Percentiles rank a stretch among this genome's conserved stretches.
Conservation (phyloP, 257 asterid species). For the Solanum ahanhuiri region DNA sequence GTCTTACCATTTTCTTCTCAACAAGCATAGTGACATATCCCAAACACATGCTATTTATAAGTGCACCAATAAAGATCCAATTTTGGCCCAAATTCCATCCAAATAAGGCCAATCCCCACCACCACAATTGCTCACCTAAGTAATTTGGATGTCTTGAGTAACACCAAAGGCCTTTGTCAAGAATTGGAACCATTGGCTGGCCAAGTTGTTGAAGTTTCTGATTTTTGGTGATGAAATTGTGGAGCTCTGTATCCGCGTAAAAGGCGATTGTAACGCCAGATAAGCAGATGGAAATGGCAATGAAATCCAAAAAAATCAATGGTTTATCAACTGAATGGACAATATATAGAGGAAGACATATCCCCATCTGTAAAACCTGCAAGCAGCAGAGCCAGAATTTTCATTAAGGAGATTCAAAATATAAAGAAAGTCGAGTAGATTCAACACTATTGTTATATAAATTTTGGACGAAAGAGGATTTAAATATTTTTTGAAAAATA, state of each 20-base stretch:
- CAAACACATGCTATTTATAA: conserved; percentile 59
- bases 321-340: conserved; percentile 41
- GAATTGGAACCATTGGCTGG: conserved; percentile 41
- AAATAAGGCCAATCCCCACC: conserved; percentile 83
- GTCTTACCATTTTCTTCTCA: conserved; percentile 65
- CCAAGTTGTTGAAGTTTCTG: conserved; percentile 30
- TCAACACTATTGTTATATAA: not conserved
- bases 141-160: conserved; percentile 90
- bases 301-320: conserved; percentile 40
- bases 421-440: not conserved
- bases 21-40: conserved; percentile 82
- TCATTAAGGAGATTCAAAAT: not conserved
- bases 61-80: conserved; percentile 58
- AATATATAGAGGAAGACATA: conserved; percentile 62
- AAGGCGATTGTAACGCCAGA: conserved; percentile 56
- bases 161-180: conserved; percentile 73
- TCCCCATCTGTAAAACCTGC: conserved; percentile 74
- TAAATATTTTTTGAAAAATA: no score
- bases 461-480: not conserved
- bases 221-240: conserved; percentile 45
- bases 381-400: not conserved
- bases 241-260: conserved; percentile 75
- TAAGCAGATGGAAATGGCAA: conserved; percentile 43
- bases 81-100: conserved; percentile 59
- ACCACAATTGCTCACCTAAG: conserved; percentile 93